phyloP scores from a whole-genome alignment of 495 filamentous ascomycete genomes.

The Lindgomyces ingoldianus region DNA sequence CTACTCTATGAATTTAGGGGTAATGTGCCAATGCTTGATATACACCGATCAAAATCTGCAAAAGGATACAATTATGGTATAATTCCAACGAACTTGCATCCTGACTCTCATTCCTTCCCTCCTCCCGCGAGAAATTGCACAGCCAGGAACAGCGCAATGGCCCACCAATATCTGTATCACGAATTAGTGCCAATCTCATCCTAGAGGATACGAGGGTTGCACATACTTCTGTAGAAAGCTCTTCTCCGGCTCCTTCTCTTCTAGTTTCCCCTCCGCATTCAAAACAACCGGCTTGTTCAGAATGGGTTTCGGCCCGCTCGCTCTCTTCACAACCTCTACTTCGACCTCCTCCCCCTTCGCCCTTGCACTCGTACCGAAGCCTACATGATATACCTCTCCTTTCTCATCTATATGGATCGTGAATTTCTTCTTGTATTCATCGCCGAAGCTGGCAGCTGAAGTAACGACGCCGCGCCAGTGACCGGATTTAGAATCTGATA shows the following conservation, averaged over 20 bases:
- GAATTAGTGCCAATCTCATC: neutral
- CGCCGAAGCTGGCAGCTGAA: constrained; percentile 36
- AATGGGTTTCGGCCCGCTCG: constrained; percentile 54
- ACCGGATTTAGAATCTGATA: constrained; percentile 45
- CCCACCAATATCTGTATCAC: constrained; percentile 54
- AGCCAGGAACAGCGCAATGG: constrained; percentile 40
- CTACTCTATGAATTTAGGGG: no score
- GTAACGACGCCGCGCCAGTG: constrained; percentile 45
- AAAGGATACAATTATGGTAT: no score
- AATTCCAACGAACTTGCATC: no score
- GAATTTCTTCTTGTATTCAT: constrained; percentile 40
- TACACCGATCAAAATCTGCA: no score
- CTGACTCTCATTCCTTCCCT: constrained; percentile 37
- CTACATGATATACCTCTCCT: constrained; percentile 43
- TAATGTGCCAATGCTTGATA: no score
- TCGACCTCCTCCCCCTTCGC: constrained; percentile 48
- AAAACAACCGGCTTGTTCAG: constrained; percentile 68
- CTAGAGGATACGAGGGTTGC: neutral
- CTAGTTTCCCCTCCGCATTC: constrained; percentile 60
- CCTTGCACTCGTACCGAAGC: constrained; percentile 38
- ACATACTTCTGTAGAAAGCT: constrained; percentile 70
- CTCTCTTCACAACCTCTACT: constrained; percentile 48
- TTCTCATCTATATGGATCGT: constrained; percentile 40
- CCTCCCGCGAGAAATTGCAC: constrained; percentile 42
- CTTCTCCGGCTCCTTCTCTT: constrained; percentile 59